Conservation (phyloP, 2,329 filamentous ascomycete genomes). For the Aphanoascus verrucosus region DNA sequence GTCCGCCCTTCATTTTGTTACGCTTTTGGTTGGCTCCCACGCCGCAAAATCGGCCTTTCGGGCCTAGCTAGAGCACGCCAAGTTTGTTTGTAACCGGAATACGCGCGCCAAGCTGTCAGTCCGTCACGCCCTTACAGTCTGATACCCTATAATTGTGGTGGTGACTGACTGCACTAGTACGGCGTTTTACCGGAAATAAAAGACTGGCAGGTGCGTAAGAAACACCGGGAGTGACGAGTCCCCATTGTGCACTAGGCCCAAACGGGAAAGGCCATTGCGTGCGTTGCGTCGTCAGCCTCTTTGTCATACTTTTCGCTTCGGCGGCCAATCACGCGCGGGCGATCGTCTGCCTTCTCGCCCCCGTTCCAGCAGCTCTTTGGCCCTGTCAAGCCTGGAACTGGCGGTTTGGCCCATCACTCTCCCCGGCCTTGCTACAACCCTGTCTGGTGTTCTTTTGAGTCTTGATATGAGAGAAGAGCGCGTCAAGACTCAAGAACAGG, state of each 20-base stretch:
- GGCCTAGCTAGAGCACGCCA: background rate
- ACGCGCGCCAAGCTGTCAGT: background rate
- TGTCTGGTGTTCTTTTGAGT: too few relatives aligned
- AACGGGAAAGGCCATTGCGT: conserved; percentile 5
- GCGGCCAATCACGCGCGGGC: background rate
- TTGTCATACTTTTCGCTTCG: conserved; percentile 9
- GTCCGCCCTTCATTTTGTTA: background rate
- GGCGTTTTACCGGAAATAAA: background rate
- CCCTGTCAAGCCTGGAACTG: background rate
- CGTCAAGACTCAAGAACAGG: too few relatives aligned
- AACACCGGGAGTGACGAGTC: conserved; percentile 15
- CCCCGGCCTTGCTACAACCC: too few relatives aligned
- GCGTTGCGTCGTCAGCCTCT: conserved; percentile 16
- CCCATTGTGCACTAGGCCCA: conserved; percentile 2
- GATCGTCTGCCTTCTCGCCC: too few relatives aligned
- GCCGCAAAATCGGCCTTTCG: background rate
- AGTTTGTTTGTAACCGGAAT: conserved; percentile 5
- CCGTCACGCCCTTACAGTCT: background rate
- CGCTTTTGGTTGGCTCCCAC: background rate
- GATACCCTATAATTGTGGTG: background rate
- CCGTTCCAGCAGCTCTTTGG: background rate
- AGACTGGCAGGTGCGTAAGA: conserved; percentile 7
- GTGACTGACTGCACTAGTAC: background rate
- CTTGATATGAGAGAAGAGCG: too few relatives aligned
- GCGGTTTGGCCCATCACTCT: too few relatives aligned